Evolutionary conservation across 306 rosid species (phyloP), one percentile per base, ranked within the genome.

Genomic region (Malus fusca): DNA sequence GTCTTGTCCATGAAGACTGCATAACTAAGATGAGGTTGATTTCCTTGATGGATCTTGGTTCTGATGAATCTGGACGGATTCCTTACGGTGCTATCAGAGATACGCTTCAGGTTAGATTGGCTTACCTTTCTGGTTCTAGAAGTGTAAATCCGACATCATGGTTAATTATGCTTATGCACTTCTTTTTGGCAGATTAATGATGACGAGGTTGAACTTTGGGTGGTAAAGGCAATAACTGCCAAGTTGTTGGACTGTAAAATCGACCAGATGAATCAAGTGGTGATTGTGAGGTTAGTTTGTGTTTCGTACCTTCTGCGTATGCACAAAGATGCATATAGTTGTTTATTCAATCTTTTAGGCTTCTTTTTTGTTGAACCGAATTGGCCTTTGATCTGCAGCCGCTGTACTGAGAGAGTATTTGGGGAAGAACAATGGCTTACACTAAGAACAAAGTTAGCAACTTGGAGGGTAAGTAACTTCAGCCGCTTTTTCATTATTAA

Each of bases 221-320:
- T 96, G 71, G 92, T 92, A 58, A 96, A 85, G 88, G 97, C 92
- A 69, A 90, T 96, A 75, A 87, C 96, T 30, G 87, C 96, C 4
- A 92, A 89, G 88, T 82, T 96, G 76, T 75, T 92, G 55, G 92
- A 92, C 87, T 89, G 99, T 80, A 92, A 92, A 90, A 87, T 96
- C 88, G 97, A 96, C 80, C 98, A 92, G 86, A 90, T 92, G 99
- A 96, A 96, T 82, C 85, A 90, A 86, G 86, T 92, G 70, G 92
- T 90, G 35, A 73, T 86, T 78, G 98, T 90, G 73, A 92, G 91
- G 99, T 95, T 76, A 37, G 85, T 42, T 46, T 81, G 2, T 12
- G 25, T 48, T 71, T 66, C 68, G 4, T 63, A n/a, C 25, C 66
- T 59, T 21, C 12, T 69, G 56, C 0, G 14, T 13, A 28, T 44